A percentile compares a stretch with the other conserved stretches of the same genome.
Evolutionary conservation across 1,284 basidiomycete genomes (phyloP).

Genomic region (Fomitopsis palustris): DNA sequence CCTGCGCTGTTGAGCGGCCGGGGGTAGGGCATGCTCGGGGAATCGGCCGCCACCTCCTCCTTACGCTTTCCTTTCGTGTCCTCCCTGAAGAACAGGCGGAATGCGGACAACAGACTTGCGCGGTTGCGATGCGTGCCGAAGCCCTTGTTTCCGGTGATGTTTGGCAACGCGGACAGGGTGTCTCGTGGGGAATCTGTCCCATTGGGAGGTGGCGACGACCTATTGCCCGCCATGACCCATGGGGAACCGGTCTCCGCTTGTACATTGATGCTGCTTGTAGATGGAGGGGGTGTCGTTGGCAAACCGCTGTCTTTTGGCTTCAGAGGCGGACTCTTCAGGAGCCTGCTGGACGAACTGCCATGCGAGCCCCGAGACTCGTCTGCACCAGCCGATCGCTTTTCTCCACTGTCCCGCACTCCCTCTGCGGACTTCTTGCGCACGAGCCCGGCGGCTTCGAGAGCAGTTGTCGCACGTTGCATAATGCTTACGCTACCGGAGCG

Average conservation of each 20-base stretch:
- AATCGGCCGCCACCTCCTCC: conserved; percentile 17
- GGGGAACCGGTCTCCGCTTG: conserved; percentile 50
- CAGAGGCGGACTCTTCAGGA: conserved; percentile 67
- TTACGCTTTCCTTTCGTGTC: conserved; percentile 69
- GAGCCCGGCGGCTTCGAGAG: conserved; percentile 75
- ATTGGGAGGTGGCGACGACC: conserved; percentile 42
- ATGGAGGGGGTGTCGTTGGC: conserved; percentile 45
- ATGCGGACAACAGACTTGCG: conserved; percentile 68
- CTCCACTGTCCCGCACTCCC: conserved; percentile 57
- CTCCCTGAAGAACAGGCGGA: conserved; percentile 79
- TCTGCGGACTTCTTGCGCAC: conserved; percentile 80
- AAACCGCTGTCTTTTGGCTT: conserved; percentile 46
- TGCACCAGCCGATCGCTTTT: conserved; percentile 39
- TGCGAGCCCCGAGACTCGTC: conserved; percentile 65
- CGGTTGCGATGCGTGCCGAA: conserved; percentile 47
- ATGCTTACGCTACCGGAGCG: conserved; percentile 88
- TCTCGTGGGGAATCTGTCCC: conserved; percentile 53
- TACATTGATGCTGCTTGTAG: conserved; percentile 35
- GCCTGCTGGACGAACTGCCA: conserved; percentile 54
- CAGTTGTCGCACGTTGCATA: conserved; percentile 90
- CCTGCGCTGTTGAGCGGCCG: conserved; percentile 17
- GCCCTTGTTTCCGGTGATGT: conserved; percentile 38
- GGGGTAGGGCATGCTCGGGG: conserved; percentile 14
- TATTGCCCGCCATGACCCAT: conserved; percentile 60
- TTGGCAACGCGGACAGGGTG: conserved; percentile 52